Evolutionary conservation across 805 yeast genomes (phyloP), one percentile per base, ranked within the genome.

Genomic region (Starmerella vaccinii): DNA sequence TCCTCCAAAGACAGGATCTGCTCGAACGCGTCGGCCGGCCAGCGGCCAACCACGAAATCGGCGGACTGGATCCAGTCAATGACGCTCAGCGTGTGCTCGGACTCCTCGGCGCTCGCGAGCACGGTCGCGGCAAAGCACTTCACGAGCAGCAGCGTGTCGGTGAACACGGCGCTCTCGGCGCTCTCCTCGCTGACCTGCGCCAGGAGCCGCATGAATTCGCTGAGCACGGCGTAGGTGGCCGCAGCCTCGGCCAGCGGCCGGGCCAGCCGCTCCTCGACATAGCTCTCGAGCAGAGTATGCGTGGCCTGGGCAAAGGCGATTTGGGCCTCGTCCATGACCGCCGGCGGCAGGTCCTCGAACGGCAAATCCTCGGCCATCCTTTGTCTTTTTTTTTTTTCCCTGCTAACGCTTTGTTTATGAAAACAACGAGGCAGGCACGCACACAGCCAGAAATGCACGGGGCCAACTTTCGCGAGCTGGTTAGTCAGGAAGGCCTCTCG

Each of bases 261-360:
- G 12, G 27, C 33, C 10, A 52, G 27, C 13, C 53, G 55, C 44
- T 53, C 57, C 7, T 39, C 46, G 13, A 46, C 45, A 26, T 53
- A 57, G 27, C 38, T 21, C 24, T 35, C 32, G 56, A 57, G 52
- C 39, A 55, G 51, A 40, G 39, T 51, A 42, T 56, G 54, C 22
- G 52, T 39, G 32, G 16, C 18, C 32, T n/a, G 37, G 13, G 49
- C 50, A 23, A 54, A 52, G 15, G 37, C 47, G 10, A 49, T 26
- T 30, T 37, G 48, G 23, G 48, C 54, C 30, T 33, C 50, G 34
- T 46, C 47, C 46, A 48, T 40, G 18, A 16, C 18, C 13, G 47
- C 26, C 35, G 27, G 10, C 37, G 43, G 43, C 19, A 48, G 51
- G 18, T 34, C 27, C 18, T 41, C 34, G 26, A 19, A 16, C 18